A percentile compares a stretch with the other conserved stretches of the same genome.
phyloP scores from a whole-genome alignment of 305 asterid genomes.

The Fraxinus velutina region DNA sequence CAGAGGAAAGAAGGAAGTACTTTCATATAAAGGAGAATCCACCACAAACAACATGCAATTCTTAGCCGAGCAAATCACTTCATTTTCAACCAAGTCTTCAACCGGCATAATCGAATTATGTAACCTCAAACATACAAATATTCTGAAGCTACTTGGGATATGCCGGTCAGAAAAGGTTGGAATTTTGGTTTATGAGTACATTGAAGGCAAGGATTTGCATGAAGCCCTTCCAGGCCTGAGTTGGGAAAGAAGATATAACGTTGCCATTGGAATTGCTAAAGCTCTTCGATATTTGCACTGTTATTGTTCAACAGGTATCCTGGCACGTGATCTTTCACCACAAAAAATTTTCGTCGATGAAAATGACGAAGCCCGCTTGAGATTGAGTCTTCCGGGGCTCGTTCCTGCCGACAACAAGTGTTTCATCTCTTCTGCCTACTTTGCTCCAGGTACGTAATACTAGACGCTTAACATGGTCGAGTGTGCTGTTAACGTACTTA shows the following conservation, averaged over 20 bases:
- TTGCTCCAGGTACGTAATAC: conserved; percentile 54
- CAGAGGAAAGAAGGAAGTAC: conserved; percentile 31
- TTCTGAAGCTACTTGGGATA: conserved; percentile 52
- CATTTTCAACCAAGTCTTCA: conserved; percentile 29
- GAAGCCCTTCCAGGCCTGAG: conserved; percentile 36
- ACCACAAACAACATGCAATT: conserved; percentile 26
- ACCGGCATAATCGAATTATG: conserved; percentile 34
- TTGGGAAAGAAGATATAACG: conserved; percentile 55
- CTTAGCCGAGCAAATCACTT: conserved; percentile 37
- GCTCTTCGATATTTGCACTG: conserved; percentile 61
- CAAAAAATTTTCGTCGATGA: conserved; percentile 46
- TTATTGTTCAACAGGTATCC: conserved; percentile 37
- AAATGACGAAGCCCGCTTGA: conserved; percentile 52
- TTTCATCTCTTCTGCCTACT: conserved; percentile 40
- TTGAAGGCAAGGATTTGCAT: conserved; percentile 55
- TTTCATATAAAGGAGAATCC: conserved; percentile 42
- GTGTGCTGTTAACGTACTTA: neutral
- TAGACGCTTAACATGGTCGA: neutral
- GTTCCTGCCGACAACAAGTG: conserved; percentile 34
- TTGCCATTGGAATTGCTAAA: conserved; percentile 56
- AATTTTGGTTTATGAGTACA: conserved; percentile 54
- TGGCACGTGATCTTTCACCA: conserved; percentile 45
- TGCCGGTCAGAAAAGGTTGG: conserved; percentile 59
- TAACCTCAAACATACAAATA: conserved; percentile 54
- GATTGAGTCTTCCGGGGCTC: conserved; percentile 33